These are phyloP conservation scores for Scheffersomyces segobiensis DNA, from an alignment of 1,139 yeast species.

Conservation along the genomic window DNA sequence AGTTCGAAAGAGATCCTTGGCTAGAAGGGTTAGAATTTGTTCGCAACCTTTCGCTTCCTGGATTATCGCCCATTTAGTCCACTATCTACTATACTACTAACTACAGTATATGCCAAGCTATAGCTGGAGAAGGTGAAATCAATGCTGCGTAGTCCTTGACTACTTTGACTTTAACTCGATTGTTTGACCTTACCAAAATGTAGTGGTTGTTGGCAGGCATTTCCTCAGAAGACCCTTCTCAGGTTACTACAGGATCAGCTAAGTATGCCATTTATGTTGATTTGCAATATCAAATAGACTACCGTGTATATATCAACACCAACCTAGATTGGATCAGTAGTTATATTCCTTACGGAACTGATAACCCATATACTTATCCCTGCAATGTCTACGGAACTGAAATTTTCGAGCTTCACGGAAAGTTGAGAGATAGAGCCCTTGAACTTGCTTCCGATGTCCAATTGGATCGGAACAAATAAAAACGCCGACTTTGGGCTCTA, in stretches of 20 bases:
- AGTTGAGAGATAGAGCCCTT: constrained; percentile 56
- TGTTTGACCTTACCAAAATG: constrained; percentile 56
- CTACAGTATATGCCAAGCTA: constrained; percentile 56
- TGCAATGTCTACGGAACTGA: constrained; percentile 59
- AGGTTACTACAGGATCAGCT: constrained; percentile 50
- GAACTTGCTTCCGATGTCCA: constrained; percentile 46
- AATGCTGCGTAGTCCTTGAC: constrained; percentile 61
- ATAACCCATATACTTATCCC: constrained; percentile 51
- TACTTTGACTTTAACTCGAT: constrained; percentile 51
- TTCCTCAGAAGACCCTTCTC: constrained; percentile 58
- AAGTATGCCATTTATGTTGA: constrained; percentile 62
- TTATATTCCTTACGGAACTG: constrained; percentile 55
- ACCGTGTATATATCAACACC: constrained; percentile 42
- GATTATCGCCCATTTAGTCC: constrained; percentile 58
- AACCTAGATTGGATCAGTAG: constrained; percentile 59
- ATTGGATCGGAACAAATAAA: constrained; percentile 40
- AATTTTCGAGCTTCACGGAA: constrained; percentile 60
- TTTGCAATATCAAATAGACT: constrained; percentile 53
- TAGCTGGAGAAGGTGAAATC: constrained; percentile 69
- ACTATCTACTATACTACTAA: constrained; percentile 51
- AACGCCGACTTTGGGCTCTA: constrained; percentile 42
- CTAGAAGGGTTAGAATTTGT: constrained; percentile 10
- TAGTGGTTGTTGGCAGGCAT: constrained; percentile 64
- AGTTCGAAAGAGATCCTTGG: constrained; percentile 7
- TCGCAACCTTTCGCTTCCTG: constrained; percentile 54